A percentile compares a stretch with the other conserved stretches of the same genome.
phyloP scores from a whole-genome alignment of 1,284 basidiomycete genomes.

The Amylostereum areolatum region DNA sequence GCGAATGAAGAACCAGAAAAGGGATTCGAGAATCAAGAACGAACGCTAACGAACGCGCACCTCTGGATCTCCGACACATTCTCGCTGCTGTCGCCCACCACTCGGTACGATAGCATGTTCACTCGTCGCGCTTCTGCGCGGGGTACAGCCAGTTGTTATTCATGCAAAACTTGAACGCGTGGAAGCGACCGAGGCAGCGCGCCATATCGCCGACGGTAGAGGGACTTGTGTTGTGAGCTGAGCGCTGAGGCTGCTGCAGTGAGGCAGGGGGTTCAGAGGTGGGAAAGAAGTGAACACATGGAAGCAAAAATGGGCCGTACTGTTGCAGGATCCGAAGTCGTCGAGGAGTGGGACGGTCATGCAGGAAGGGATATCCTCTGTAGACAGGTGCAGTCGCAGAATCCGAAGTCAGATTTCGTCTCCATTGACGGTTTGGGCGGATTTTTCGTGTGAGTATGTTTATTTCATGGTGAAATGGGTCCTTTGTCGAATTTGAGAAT shows the following conservation, averaged over 20 bases:
- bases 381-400: conserved; percentile 63
- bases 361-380: conserved; percentile 79
- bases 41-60: conserved; percentile 51
- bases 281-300: not conserved
- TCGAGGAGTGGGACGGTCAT: conserved; percentile 76
- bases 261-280: not conserved
- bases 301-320: conserved; percentile 44
- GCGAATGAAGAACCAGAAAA: not conserved
- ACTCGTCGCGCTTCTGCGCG: conserved; percentile 74
- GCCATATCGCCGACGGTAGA: conserved; percentile 85
- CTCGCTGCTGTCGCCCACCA: conserved; percentile 90
- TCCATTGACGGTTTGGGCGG: conserved; percentile 51
- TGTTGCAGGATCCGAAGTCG: conserved; percentile 73
- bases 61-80: conserved; percentile 88
- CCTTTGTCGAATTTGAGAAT: not conserved
- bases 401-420: conserved; percentile 59
- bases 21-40: not conserved
- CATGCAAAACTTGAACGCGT: conserved; percentile 96
- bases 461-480: no score
- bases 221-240: conserved; percentile 73
- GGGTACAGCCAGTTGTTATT: conserved; percentile 73
- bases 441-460: conserved; percentile 11
- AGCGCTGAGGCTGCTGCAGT: conserved; percentile 61
- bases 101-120: conserved; percentile 83
- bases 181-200: conserved; percentile 74